Percentiles rank a stretch among this genome's conserved stretches.
phyloP scores from a whole-genome alignment of 2,329 filamentous ascomycete genomes.

The Lachnellula cervina region DNA sequence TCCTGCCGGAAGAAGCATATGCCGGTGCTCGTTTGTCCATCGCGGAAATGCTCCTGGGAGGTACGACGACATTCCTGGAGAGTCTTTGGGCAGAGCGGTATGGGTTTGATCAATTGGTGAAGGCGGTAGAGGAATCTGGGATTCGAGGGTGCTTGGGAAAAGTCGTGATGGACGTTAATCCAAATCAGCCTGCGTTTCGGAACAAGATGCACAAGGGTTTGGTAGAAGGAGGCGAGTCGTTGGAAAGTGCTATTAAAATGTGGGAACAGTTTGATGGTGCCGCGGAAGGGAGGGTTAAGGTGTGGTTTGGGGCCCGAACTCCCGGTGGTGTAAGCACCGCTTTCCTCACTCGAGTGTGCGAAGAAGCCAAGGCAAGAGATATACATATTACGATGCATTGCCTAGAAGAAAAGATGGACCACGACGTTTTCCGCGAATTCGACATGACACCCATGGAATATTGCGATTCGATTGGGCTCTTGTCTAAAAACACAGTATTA shows the following conservation, averaged over 20 bases:
- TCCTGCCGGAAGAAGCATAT: constrained; percentile 6
- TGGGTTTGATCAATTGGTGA: constrained; percentile 5
- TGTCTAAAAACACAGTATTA: constrained; percentile 2
- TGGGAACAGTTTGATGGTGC: constrained; percentile 33
- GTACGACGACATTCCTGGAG: constrained; percentile 12
- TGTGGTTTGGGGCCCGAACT: constrained; percentile 34
- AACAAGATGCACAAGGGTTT: constrained; percentile 9
- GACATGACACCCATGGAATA: constrained; percentile 4
- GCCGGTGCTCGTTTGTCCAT: constrained; percentile 6
- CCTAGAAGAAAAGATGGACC: constrained; percentile 2
- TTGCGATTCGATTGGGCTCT: constrained; percentile 5
- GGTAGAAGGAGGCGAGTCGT: constrained; percentile 7
- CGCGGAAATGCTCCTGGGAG: constrained; percentile 9
- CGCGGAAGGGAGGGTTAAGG: constrained; percentile 32
- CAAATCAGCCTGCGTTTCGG: constrained; percentile 6
- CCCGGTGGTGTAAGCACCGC: constrained; percentile 2
- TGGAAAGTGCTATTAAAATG: constrained; percentile 8
- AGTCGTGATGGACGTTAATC: constrained; percentile 7
- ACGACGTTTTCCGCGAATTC: not conserved
- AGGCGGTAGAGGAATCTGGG: constrained; percentile 7
- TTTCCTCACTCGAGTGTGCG: not conserved
- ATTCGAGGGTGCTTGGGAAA: constrained; percentile 14
- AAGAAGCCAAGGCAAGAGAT: not conserved
- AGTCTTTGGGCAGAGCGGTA: constrained; percentile 4
- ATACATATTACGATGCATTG: constrained; percentile 12